Percentiles rank a stretch among this genome's conserved stretches.
Evolutionary conservation across 2,329 filamentous ascomycete species (phyloP).

Genomic region (Didymosphaeria variabile): DNA sequence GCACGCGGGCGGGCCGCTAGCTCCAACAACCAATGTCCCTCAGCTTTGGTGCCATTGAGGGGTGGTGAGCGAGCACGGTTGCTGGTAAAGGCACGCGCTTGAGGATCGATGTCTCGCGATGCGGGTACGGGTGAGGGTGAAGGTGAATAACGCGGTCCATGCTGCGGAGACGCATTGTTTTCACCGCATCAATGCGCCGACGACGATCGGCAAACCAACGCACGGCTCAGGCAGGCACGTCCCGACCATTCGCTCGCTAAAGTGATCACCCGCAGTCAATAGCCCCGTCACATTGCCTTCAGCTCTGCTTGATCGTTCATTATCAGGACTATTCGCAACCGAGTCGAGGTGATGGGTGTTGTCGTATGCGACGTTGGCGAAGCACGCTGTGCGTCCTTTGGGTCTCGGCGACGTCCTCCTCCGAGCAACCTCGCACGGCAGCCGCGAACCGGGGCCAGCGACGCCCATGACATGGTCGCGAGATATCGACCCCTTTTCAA

Average conservation of each 20-base stretch:
- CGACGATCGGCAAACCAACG: background rate
- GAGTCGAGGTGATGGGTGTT: background rate
- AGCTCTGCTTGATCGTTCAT: background rate
- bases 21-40: background rate
- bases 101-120: background rate
- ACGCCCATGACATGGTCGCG: too few species aligned
- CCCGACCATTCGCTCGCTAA: background rate
- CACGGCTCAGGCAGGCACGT: constrained; percentile 3
- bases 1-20: constrained; percentile 2
- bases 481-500: too few species aligned
- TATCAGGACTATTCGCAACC: too few species aligned
- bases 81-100: constrained; percentile 1
- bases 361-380: background rate
- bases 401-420: background rate
- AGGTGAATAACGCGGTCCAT: background rate
- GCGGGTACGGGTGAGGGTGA: background rate
- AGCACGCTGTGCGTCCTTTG: background rate
- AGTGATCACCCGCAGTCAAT: constrained; percentile 4
- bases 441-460: background rate
- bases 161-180: constrained; percentile 5
- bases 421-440: too few species aligned
- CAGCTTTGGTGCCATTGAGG: constrained; percentile 3
- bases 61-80: background rate
- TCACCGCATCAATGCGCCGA: constrained; percentile 1
- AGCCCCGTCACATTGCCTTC: background rate